phyloP scores from a whole-genome alignment of 306 rosid genomes.

The Gastrolobium villosum region DNA sequence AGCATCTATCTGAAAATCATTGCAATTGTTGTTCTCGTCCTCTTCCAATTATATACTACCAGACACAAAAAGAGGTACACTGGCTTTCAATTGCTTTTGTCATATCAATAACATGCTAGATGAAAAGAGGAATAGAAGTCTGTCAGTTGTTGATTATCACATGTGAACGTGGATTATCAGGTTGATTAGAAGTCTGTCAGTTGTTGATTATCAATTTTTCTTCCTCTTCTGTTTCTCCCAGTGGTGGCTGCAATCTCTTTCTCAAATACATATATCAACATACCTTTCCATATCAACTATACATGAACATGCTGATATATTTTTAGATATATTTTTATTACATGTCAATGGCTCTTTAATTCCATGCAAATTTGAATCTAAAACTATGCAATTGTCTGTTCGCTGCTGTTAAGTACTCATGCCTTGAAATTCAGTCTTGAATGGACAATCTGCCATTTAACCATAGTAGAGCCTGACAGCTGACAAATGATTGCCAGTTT shows the following conservation, averaged over 20 bases:
- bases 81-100: constrained; percentile 35
- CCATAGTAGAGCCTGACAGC: constrained; percentile 24
- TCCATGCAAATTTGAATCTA: too few species aligned
- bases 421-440: constrained; percentile 32
- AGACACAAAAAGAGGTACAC: constrained; percentile 93
- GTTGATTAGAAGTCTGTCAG: constrained; percentile 10
- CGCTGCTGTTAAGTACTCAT: constrained; percentile 9
- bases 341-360: too few species aligned
- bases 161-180: too few species aligned
- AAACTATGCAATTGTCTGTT: too few species aligned
- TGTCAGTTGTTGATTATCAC: too few species aligned
- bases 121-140: constrained; percentile 33
- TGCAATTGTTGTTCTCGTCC: constrained; percentile 87
- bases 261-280: too few species aligned
- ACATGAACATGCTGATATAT: too few species aligned
- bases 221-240: too few species aligned
- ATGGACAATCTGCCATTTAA: constrained; percentile 26
- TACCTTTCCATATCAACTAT: too few species aligned
- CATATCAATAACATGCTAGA: constrained; percentile 28
- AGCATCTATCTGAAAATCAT: constrained; percentile 88
- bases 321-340: too few species aligned
- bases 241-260: too few species aligned
- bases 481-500: constrained; percentile 32
- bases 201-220: not conserved
- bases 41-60: constrained; percentile 78